These are phyloP conservation scores for Lepidium didymum DNA, from an alignment of 345 rosid genomes.

Conservation along the genomic window DNA sequence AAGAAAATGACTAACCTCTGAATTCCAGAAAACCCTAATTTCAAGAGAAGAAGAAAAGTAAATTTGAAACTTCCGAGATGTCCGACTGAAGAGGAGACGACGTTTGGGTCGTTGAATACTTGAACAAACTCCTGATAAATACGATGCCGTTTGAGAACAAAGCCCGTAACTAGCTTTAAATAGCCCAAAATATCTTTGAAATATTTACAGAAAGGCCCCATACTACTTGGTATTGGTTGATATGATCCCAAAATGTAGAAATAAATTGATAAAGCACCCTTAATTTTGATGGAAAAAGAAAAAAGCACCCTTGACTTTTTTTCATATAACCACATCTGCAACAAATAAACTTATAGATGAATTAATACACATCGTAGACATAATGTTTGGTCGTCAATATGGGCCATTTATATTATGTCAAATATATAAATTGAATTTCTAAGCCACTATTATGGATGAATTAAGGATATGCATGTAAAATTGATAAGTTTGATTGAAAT, in stretches of 20 bases:
- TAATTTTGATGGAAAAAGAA: background rate
- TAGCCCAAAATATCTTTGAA: background rate
- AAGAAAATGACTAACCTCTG: conserved; percentile 8
- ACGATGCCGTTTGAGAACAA: background rate
- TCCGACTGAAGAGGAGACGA: background rate
- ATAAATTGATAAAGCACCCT: background rate
- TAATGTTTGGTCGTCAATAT: no score
- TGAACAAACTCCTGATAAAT: background rate
- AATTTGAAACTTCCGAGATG: background rate
- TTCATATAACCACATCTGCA: background rate
- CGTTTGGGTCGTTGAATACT: background rate
- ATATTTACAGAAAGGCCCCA: background rate
- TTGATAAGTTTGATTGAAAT: no score
- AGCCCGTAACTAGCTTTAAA: no score
- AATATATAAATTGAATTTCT: no score
- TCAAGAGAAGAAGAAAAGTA: background rate
- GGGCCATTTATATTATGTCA: no score
- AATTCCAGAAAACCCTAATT: conserved; percentile 18
- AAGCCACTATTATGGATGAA: no score
- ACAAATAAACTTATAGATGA: background rate
- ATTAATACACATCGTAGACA: no score
- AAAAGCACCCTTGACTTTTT: background rate
- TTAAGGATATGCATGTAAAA: no score
- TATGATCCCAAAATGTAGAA: background rate
- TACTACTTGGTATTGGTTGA: background rate